Base-by-base conservation (phyloP, 345 rosid genomes). In the Brassica juncea region DNA sequence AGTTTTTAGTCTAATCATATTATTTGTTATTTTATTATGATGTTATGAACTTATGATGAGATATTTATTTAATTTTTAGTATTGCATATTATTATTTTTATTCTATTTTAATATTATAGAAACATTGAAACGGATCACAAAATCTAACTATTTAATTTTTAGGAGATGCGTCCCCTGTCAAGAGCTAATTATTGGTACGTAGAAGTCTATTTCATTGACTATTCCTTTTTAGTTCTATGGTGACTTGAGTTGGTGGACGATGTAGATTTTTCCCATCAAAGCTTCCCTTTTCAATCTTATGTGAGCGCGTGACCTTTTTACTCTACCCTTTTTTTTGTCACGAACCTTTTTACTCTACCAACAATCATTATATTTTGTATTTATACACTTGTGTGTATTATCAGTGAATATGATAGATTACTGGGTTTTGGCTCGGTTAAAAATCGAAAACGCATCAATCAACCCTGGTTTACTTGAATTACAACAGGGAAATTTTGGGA, bases 221-320 rank as follows among this genome's bases (percentile, higher is more conserved):
- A 62, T 10, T 49, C 14, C 55, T 9, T 49, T 70, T 77, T 31
- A 62, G 62, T n/a, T 47, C 54, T 1, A 70, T 77, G 75, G 80
- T 63, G 42, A 42, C 64, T 77, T 54, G 0, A 44, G 62, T 60
- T 60, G 60, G 73, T 76, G 69, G 68, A 44, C 68, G 79, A 77
- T 52, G 39, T 77, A n/a, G 65, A 61, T 62, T 47, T 77, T 70
- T 76, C 69, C 61, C 15, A 68, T 76, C 73, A 39, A 59, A 12
- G 21, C 55, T 67, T 42, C 68, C 37, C 34, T 76, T 76, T 57
- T 3, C 57, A 19, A 49, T 19, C 8, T 47, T 49, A 15, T 5
- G n/a, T 49, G 57, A 14, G 19, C 57, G 57, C 57, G 57, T 49
- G 57, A 49, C 19, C 57, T 49, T 49, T 47, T n/a, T n/a, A 49